Percentiles rank a stretch among this genome's conserved stretches.
phyloP scores from a whole-genome alignment of 495 filamentous ascomycete species.

The Aspergillus ellipticus region DNA sequence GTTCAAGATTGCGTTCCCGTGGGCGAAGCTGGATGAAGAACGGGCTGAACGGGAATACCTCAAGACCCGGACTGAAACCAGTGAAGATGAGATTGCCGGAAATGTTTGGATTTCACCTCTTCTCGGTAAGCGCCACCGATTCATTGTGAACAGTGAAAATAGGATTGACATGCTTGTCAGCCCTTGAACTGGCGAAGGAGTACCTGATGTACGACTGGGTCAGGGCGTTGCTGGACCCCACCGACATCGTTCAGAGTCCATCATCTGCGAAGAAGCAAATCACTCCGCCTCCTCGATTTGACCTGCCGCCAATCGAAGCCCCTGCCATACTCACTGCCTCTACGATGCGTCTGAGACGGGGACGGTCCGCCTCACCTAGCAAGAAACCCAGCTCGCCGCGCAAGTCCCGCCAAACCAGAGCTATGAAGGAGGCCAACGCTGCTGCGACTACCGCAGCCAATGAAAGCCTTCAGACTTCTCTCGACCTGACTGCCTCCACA shows the following conservation, averaged over 20 bases:
- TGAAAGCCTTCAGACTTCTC: constrained; percentile 45
- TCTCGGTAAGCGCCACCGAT: constrained; percentile 53
- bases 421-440: constrained; percentile 47
- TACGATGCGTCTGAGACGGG: constrained; percentile 41
- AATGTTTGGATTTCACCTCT: constrained; percentile 93
- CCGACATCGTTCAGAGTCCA: constrained; percentile 57
- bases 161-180: constrained; percentile 36
- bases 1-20: constrained; percentile 99
- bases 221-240: constrained; percentile 77
- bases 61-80: constrained; percentile 71
- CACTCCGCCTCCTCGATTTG: constrained; percentile 65
- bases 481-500: constrained; percentile 42
- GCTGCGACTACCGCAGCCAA: constrained; percentile 47
- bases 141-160: not conserved
- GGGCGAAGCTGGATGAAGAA: constrained; percentile 81
- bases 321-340: constrained; percentile 34
- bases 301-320: constrained; percentile 41
- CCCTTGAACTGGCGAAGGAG: constrained; percentile 79
- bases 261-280: constrained; percentile 62
- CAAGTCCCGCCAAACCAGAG: constrained; percentile 65
- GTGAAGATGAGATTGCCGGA: constrained; percentile 87
- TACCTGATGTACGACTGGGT: constrained; percentile 85
- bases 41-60: constrained; percentile 81
- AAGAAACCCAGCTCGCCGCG: constrained; percentile 62
- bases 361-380: constrained; percentile 58